Base-by-base conservation (phyloP, 257 asterid genomes). In the Asclepias syriaca region DNA sequence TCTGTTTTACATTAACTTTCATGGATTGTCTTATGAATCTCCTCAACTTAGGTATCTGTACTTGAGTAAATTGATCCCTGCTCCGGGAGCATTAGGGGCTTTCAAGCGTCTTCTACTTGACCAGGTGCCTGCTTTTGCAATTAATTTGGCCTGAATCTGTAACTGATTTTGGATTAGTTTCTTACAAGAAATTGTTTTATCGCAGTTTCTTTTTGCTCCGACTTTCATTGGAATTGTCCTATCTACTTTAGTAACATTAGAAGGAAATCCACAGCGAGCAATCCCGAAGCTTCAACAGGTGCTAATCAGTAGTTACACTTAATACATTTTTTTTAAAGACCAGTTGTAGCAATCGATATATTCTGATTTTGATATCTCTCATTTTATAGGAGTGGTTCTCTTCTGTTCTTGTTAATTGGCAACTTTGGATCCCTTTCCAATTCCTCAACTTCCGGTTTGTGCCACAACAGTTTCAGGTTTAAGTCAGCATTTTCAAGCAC, bases 401-500 rank as follows among this genome's bases (percentile, higher is more conserved):
- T 3, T 78, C 98, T n/a, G 94, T 93, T 79, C 57, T 93, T 76
- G 98, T 90, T 55, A 93, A 93, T 81, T 93, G 98, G 98, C 96
- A 91, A 79, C 88, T 93, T 5, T 93, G 98, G 98, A 86, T 93
- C 77, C 98, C 98, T 70, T 93, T 93, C 74, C 98, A 93, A 81
- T 93, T 93, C 82, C 81, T 93, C 77, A 93, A 93, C 84, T 93
- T 93, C 70, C 87, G 90, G n/a, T 90, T 89, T 61, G 97, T 93
- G 40, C 98, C 97, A 4, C 97, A 91, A 73, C 97, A 91, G 74
- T 91, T 93, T 87, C 98, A 93, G 98, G 98, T 93, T 74, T 32
- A 84, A 78, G 34, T 29, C 34, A 29, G 34, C 34, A 29, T 11
- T 9, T 22, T 43, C 13, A 22, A n/a, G 0, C 22, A 29, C 34